Percentiles rank a stretch among this genome's conserved stretches.
Evolutionary conservation across 805 yeast species (phyloP).

Genomic region (Maudiozyma bulderi): DNA sequence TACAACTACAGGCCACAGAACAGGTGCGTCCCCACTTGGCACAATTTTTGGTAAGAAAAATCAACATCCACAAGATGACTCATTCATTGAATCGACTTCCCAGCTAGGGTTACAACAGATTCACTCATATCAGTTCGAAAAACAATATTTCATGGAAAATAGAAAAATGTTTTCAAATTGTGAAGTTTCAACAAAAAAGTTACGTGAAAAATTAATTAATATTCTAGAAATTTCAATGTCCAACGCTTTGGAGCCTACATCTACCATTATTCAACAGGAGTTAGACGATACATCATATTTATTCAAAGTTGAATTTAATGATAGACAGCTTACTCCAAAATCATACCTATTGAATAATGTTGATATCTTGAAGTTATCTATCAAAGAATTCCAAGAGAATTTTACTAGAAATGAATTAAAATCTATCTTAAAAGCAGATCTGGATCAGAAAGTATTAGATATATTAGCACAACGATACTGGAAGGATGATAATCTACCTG

Average conservation of each 20-base stretch:
- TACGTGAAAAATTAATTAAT: conserved; percentile 73
- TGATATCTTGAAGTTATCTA: conserved; percentile 73
- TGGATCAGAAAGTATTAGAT: conserved; percentile 85
- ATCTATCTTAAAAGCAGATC: conserved; percentile 65
- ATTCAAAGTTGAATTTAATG: conserved; percentile 94
- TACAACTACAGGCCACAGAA: not conserved
- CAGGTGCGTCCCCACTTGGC: conserved; percentile 1
- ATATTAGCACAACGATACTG: conserved; percentile 84
- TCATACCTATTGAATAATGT: conserved; percentile 88
- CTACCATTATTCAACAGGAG: conserved; percentile 75
- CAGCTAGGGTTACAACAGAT: conserved; percentile 12
- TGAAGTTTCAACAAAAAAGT: conserved; percentile 61
- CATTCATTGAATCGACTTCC: not conserved
- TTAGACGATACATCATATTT: conserved; percentile 86
- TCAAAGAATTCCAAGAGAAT: conserved; percentile 75
- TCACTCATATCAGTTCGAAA: conserved; percentile 56
- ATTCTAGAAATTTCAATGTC: conserved; percentile 91
- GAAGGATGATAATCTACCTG: conserved; percentile 47
- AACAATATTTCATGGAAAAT: conserved; percentile 52
- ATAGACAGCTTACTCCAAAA: conserved; percentile 86
- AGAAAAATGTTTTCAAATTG: conserved; percentile 53
- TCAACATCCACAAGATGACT: not conserved
- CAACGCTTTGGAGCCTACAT: conserved; percentile 76
- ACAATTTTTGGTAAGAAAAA: conserved; percentile 10
- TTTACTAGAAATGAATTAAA: conserved; percentile 79